A percentile compares a stretch with the other conserved stretches of the same genome.
Evolutionary conservation across 2,329 filamentous ascomycete species (phyloP).

Genomic region (Aspergillus pseudonomiae): DNA sequence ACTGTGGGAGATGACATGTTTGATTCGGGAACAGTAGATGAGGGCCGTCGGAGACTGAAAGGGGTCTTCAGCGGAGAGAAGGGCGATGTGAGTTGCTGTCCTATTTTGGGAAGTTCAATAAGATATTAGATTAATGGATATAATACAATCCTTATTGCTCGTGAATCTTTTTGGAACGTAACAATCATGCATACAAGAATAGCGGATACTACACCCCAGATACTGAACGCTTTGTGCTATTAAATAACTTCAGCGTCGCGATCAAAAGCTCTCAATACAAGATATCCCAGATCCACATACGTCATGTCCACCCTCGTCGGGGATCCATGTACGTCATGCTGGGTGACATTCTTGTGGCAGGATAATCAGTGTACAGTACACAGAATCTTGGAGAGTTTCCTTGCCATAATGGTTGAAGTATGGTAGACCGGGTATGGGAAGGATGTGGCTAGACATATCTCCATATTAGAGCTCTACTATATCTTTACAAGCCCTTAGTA

Average conservation of each 20-base stretch:
- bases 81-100: neutral
- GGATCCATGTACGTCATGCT: neutral
- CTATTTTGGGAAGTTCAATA: neutral
- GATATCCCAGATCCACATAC: neutral
- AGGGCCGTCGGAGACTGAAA: neutral
- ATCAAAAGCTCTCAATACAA: too few species aligned
- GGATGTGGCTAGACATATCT: too few species aligned
- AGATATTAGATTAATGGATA: neutral
- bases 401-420: neutral
- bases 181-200: neutral
- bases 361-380: neutral
- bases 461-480: too few species aligned
- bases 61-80: neutral
- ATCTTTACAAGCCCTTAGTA: neutral
- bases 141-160: neutral
- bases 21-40: neutral
- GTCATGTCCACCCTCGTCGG: neutral
- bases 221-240: neutral
- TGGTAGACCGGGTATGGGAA: too few species aligned
- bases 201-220: neutral
- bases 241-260: neutral
- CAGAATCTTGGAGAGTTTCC: neutral
- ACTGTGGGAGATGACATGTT: constrained; percentile 2
- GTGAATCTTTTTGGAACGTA: neutral
- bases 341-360: too few species aligned